Evolutionary conservation across 805 yeast genomes (phyloP), one percentile per base, ranked within the genome.

Genomic region (Candida hispaniensis): DNA sequence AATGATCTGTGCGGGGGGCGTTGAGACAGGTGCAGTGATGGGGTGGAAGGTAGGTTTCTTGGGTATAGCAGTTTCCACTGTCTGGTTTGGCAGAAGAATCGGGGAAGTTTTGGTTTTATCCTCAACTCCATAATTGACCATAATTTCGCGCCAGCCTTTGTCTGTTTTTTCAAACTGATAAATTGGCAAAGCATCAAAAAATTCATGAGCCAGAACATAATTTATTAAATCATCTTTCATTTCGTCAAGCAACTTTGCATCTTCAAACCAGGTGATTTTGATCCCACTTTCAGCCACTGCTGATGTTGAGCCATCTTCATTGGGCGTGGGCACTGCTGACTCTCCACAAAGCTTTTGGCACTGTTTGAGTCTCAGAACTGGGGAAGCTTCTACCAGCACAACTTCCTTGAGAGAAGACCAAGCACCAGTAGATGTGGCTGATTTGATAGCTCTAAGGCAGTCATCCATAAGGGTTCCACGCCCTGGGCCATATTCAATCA

Each of bases 401-500:
- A 81, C 50, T 10, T 55, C 55, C 12, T 46, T 20, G n/a, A 32
- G 28, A 7, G n/a, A 6, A 2, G 23, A 27, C 7, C 24, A 16
- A 11, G 36, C 36, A 9, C 36, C 36, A 6, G 36, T 32, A 14
- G 28, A 23, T 10, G 23, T 32, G 23, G 36, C 36, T 3, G 36
- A 11, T 5, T 15, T 14, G 6, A 57, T 39, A 7, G 60, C 52
- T 16, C 62, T 41, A 42, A 81, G 50, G 28, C 70, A 57, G 49
- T 82, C 94, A 47, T 60, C 59, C 75, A 79, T 73, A 44, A 82
- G 57, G 0, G 93, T 79, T 1, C 94, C 94, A 45, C 67, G 64
- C 4, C 94, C 94, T 0, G 94, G 94, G 0, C 94, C 94, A 53
- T 80, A 73, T 53, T 82, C 94, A 6, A 79, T 61, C 7, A 82